These are phyloP conservation scores for Prosopis cineraria DNA, from an alignment of 306 rosid genomes.

Conservation along the genomic window DNA sequence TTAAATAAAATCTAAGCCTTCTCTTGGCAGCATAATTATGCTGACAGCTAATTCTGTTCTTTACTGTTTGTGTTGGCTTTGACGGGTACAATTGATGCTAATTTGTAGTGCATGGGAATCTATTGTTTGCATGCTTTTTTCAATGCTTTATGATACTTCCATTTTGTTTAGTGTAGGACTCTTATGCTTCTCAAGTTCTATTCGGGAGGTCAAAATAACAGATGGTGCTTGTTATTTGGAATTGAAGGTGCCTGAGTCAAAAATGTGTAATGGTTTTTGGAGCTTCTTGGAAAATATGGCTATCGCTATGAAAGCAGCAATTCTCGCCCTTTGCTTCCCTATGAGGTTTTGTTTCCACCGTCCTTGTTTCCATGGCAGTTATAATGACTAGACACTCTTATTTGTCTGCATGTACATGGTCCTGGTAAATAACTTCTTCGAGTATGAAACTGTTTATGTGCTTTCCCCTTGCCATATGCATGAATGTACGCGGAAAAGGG, in stretches of 20 bases:
- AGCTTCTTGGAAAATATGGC: constrained; percentile 73
- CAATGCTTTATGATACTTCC: constrained; percentile 8
- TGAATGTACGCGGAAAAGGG: neutral
- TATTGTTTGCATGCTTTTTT: constrained; percentile 14
- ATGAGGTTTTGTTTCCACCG: constrained; percentile 64
- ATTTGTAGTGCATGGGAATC: neutral
- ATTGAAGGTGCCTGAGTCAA: too few relatives aligned
- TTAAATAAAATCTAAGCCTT: neutral
- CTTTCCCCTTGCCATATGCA: neutral
- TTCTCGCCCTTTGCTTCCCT: constrained; percentile 82
- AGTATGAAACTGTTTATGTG: neutral
- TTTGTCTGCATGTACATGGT: constrained; percentile 13
- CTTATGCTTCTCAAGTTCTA: constrained; percentile 64
- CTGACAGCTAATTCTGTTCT: constrained; percentile 5
- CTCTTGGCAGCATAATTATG: constrained; percentile 16
- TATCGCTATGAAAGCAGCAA: too few relatives aligned
- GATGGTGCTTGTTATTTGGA: constrained; percentile 70
- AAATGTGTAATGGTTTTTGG: constrained; percentile 56
- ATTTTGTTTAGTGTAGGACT: constrained; percentile 41
- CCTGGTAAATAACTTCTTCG: neutral
- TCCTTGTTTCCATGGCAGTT: constrained; percentile 26
- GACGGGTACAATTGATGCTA: constrained; percentile 1
- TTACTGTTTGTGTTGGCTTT: constrained; percentile 8
- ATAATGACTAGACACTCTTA: neutral
- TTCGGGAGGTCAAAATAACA: constrained; percentile 62